A percentile compares a stretch with the other conserved stretches of the same genome.
Conservation (phyloP, 192 early-diverging fungal genomes). For the Backusella australiensis region DNA sequence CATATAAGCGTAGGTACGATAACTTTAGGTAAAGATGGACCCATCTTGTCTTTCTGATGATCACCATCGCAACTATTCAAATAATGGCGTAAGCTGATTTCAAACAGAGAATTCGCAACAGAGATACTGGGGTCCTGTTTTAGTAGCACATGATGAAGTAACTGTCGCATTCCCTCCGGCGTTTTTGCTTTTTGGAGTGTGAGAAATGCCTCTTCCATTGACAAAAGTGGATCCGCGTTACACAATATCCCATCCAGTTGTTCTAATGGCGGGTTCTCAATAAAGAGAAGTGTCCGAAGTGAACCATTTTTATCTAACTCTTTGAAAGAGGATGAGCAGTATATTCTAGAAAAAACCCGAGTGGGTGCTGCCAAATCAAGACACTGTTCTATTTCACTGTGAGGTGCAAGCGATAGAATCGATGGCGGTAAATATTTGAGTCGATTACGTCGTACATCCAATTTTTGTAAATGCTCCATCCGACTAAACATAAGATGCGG, state of each 20-base stretch:
- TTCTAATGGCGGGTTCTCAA: conserved; percentile 6
- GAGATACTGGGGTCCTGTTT: background rate
- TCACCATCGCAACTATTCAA: background rate
- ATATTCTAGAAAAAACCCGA: background rate
- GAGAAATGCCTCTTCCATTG: conserved; percentile 5
- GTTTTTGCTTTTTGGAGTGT: conserved; percentile 11
- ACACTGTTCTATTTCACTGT: background rate
- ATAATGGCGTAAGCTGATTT: background rate
- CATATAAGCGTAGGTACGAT: conserved; percentile 5
- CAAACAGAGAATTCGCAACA: background rate
- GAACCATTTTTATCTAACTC: conserved; percentile 12
- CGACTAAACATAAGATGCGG: conserved; percentile 31
- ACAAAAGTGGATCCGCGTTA: background rate
- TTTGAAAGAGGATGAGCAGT: background rate
- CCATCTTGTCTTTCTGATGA: background rate
- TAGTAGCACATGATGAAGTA: background rate
- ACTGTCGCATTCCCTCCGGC: background rate
- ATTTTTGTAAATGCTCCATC: conserved; percentile 35
- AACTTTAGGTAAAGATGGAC: background rate
- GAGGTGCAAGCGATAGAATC: conserved; percentile 13
- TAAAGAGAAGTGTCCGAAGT: conserved; percentile 3
- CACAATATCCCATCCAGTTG: conserved; percentile 14
- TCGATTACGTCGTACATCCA: conserved; percentile 44
- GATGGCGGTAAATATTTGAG: conserved; percentile 38
- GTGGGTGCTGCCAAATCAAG: conserved; percentile 10